Conservation (phyloP, 495 filamentous ascomycete genomes). For the Sabuloglossum arenarium region DNA sequence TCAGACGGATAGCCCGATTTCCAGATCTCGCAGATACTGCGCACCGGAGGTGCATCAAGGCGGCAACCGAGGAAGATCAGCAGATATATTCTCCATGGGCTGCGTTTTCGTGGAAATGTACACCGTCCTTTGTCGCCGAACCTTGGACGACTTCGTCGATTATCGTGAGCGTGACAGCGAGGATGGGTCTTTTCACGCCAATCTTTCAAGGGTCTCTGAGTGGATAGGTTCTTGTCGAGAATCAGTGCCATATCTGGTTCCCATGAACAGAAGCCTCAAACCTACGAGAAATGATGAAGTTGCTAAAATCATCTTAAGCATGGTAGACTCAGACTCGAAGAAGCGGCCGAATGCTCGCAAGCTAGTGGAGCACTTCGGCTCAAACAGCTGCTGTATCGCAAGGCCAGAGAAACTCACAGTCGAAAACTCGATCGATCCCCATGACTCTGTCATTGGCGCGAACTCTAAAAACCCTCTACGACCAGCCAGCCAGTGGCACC, state of each 20-base stretch:
- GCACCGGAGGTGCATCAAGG: neutral
- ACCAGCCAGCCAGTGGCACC: neutral
- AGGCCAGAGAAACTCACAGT: neutral
- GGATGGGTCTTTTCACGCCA: neutral
- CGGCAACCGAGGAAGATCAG: neutral
- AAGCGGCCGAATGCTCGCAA: neutral
- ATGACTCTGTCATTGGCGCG: neutral
- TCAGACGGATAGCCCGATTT: neutral
- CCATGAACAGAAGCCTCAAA: neutral
- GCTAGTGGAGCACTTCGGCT: neutral
- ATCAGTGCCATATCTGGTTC: neutral
- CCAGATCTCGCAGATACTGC: neutral
- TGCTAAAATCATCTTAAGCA: neutral
- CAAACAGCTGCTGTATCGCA: neutral
- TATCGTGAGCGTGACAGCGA: neutral
- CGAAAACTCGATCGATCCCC: neutral
- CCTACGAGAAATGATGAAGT: neutral
- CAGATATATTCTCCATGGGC: neutral
- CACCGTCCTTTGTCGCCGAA: neutral
- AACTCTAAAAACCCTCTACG: neutral
- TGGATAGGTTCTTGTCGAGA: neutral
- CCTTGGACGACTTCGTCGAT: neutral
- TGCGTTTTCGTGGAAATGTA: neutral
- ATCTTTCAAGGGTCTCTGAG: neutral
- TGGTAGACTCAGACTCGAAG: neutral